A percentile compares a stretch with the other conserved stretches of the same genome.
These are phyloP conservation scores for Starmera dryadoides DNA, from an alignment of 805 yeast genomes.

Conservation along the genomic window DNA sequence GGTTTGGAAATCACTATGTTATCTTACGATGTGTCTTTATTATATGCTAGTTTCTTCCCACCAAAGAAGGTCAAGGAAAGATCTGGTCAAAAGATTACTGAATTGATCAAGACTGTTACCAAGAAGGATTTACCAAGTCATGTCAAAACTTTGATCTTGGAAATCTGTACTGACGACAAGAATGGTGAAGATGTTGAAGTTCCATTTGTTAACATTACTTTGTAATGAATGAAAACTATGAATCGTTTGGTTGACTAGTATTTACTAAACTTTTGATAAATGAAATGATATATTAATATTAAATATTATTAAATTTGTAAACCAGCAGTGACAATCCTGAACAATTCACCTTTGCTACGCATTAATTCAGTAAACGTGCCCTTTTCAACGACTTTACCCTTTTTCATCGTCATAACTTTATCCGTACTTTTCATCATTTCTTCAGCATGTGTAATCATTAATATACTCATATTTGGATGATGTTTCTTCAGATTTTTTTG, in stretches of 20 bases:
- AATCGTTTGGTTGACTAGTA: too few species aligned
- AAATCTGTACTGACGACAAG: constrained; percentile 86
- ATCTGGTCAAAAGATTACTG: constrained; percentile 55
- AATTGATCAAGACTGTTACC: constrained; percentile 76
- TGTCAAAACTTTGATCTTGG: constrained; percentile 74
- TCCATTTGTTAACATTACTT: constrained; percentile 71
- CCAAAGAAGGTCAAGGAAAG: constrained; percentile 84
- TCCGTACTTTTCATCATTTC: constrained; percentile 59
- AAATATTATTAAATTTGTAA: background rate
- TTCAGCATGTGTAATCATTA: constrained; percentile 69
- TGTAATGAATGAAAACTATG: constrained; percentile 18
- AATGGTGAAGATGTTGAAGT: constrained; percentile 94
- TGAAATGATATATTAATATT: too few species aligned
- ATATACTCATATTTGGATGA: constrained; percentile 34
- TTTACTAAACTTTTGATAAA: too few species aligned
- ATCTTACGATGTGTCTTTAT: constrained; percentile 80
- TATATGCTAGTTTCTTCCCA: constrained; percentile 92
- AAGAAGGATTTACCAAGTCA: constrained; percentile 74
- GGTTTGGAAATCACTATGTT: constrained; percentile 88
- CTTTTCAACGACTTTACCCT: constrained; percentile 41
- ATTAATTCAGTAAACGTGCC: constrained; percentile 31
- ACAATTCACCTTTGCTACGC: constrained; percentile 21
- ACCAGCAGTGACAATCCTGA: constrained; percentile 22
- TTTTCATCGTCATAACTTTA: constrained; percentile 36
- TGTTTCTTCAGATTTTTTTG: constrained; percentile 22